Percentiles rank a stretch among this genome's conserved stretches.
Conservation (phyloP, 2,329 filamentous ascomycete genomes). For the Emydomyces testavorans region DNA sequence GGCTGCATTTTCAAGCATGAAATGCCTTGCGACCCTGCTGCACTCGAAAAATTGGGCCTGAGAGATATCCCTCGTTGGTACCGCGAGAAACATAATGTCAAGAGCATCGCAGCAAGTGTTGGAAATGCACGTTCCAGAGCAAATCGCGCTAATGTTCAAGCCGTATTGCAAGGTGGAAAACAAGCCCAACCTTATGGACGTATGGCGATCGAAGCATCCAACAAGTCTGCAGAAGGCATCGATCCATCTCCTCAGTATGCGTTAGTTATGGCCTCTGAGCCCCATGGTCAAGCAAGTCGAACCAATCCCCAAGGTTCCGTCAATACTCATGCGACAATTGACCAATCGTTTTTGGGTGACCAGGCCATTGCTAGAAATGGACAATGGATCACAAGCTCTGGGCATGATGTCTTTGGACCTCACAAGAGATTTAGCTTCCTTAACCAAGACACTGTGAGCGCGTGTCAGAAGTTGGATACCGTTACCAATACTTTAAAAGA, state of each 20-base stretch:
- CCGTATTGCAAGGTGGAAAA: neutral
- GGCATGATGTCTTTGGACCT: neutral
- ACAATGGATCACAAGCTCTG: neutral
- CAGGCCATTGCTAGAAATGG: neutral
- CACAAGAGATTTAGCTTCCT: neutral
- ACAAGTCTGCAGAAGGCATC: neutral
- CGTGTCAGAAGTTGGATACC: neutral
- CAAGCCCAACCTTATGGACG: neutral
- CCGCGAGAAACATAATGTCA: slow-evolving; percentile 35
- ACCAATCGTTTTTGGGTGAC: neutral
- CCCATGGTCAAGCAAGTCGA: neutral
- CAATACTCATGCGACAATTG: neutral
- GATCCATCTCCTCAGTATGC: neutral
- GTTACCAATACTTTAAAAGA: neutral
- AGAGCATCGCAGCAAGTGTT: slow-evolving; percentile 5
- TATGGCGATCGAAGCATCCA: neutral
- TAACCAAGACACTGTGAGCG: neutral
- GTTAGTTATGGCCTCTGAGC: neutral
- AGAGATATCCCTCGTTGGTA: slow-evolving; percentile 46
- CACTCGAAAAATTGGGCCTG: slow-evolving; percentile 59
- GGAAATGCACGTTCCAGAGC: neutral
- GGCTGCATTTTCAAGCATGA: slow-evolving; percentile 81
- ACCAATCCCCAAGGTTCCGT: neutral
- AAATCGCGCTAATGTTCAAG: slow-evolving; percentile 1
- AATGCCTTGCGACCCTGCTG: slow-evolving; percentile 61